Evolutionary conservation across 2,329 filamentous ascomycete species (phyloP), one percentile per base, ranked within the genome.

Genomic region (Alternaria brassicicola): DNA sequence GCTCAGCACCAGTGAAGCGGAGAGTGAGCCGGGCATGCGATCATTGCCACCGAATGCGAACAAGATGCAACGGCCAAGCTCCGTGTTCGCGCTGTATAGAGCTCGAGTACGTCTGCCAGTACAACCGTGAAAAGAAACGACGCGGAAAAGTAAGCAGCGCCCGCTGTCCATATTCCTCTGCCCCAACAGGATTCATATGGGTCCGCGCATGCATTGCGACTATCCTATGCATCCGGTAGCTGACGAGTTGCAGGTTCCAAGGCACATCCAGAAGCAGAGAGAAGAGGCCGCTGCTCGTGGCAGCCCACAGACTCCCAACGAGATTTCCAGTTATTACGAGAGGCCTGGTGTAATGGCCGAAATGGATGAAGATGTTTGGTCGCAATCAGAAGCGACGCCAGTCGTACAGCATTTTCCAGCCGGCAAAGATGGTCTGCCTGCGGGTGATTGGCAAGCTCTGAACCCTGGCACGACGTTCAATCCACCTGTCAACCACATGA

Each of bases 1-100:
- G 61, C 53, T 74, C 87, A 13, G 88, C 86, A 1, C 88, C 90
- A 26, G 89, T 96, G 54, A 86, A 93, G 69, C 87, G 92, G 64
- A 87, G 93, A 73, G 97, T 97, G 72, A 97, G 92, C 79, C 86
- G 93, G 70, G 93, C 93, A 15, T 97, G 93, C 80, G 93, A 97
- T 78, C 93, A 97, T 78, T 97, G 93, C 80, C 97, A 97, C 77
- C 93, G 97, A 77, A 84, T 97, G 67, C 86, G 93, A 68, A 97
- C 93, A 31, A 96, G 96, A 80, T 97, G 93, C 74, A 93, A 97
- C 77, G 93, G 93, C 48, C 91, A 95, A 76, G 86, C 91, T 63
- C 93, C 93, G 51, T 97, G 93, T 75, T 92, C 92, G 48, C 92
- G 97, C 77, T 97, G 93, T 77, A 88, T 93, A 72, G 46, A 63